These are phyloP conservation scores for Ophiocordyceps camponoti-rufipedis DNA, from an alignment of 2,329 filamentous ascomycete genomes.

Conservation along the genomic window DNA sequence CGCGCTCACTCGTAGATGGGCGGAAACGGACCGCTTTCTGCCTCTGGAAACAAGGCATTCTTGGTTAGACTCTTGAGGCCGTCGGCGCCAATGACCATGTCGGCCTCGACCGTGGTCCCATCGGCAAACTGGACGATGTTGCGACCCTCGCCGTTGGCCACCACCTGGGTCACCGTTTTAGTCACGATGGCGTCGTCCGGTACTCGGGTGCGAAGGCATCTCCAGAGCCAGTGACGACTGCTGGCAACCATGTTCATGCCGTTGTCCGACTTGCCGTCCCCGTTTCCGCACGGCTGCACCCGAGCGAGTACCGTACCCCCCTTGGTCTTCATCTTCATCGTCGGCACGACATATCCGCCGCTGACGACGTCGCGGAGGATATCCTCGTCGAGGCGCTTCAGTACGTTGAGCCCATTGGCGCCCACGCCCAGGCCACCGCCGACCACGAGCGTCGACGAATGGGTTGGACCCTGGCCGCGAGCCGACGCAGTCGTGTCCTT, in stretches of 20 bases:
- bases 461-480: constrained; percentile 6
- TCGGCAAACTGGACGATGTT: constrained; percentile 8
- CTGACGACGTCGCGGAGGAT: constrained; percentile 7
- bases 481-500: constrained; percentile 4
- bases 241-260: constrained; percentile 6
- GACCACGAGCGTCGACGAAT: constrained; percentile 8
- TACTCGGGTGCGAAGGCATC: constrained; percentile 6
- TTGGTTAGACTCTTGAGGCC: constrained; percentile 7
- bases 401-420: constrained; percentile 8
- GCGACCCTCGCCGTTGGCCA: constrained; percentile 3
- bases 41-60: constrained; percentile 7
- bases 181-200: constrained; percentile 6
- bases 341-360: constrained; percentile 6
- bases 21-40: constrained; percentile 5
- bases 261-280: not conserved
- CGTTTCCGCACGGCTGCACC: constrained; percentile 3
- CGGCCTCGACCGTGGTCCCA: constrained; percentile 6
- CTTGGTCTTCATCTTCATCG: constrained; percentile 8
- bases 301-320: constrained; percentile 6
- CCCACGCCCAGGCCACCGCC: constrained; percentile 8
- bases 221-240: constrained; percentile 9
- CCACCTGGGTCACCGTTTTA: constrained; percentile 6
- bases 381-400: constrained; percentile 7
- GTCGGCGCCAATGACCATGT: constrained; percentile 10
- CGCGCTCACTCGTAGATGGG: constrained; percentile 8